phyloP scores from a whole-genome alignment of 169 alveolate species.

The Cryptosporidium andersoni region DNA sequence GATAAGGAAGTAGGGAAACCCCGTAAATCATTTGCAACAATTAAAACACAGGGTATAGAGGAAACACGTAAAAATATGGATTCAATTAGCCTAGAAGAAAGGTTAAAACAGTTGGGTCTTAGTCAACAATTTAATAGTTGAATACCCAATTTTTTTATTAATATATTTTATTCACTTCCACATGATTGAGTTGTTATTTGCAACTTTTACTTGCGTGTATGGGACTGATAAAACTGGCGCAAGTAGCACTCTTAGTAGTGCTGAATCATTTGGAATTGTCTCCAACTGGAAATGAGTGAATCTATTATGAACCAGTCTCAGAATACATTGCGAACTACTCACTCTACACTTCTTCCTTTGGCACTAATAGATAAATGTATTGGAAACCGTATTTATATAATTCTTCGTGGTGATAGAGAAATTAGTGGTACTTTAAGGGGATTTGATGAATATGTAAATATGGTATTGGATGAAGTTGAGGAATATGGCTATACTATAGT shows the following conservation, averaged over 20 bases:
- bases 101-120: too few species aligned
- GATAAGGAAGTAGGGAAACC: background rate
- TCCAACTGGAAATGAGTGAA: conserved; percentile 7
- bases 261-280: too few species aligned
- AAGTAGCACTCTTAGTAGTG: too few species aligned
- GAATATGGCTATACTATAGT: conserved; percentile 78
- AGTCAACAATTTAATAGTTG: too few species aligned
- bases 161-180: too few species aligned
- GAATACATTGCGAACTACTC: background rate
- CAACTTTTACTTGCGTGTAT: too few species aligned
- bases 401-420: conserved; percentile 85
- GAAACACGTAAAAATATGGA: too few species aligned
- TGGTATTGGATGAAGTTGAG: conserved; percentile 89
- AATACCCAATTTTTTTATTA: too few species aligned
- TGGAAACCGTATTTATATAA: conserved; percentile 90
- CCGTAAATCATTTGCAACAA: background rate
- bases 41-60: too few species aligned
- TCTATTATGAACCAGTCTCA: conserved; percentile 9
- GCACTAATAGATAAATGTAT: conserved; percentile 94
- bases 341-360: conserved; percentile 85
- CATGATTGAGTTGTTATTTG: too few species aligned
- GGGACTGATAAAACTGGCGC: too few species aligned
- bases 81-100: too few species aligned
- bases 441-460: conserved; percentile 93
- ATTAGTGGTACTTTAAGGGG: conserved; percentile 90